Evolutionary conservation across 1,284 basidiomycete genomes (phyloP).

Genomic region (Irpex lacteus): DNA sequence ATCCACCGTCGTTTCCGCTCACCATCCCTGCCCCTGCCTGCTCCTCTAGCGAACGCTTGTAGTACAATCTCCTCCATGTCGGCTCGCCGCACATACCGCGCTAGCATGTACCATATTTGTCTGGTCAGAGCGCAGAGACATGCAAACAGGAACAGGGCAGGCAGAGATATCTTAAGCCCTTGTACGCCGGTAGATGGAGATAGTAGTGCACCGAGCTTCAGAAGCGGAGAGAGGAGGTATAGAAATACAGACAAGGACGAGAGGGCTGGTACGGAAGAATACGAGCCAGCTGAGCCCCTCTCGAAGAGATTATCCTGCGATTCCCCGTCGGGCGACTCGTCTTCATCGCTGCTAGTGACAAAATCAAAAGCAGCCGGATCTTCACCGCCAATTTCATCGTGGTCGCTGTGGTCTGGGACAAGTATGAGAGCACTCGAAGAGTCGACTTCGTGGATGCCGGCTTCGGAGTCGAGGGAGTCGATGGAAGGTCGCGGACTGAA

Average conservation of each 20-base stretch:
- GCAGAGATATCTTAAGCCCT: constrained; percentile 48
- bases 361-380: constrained; percentile 40
- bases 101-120: constrained; percentile 73
- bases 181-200: constrained; percentile 37
- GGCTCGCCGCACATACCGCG: constrained; percentile 60
- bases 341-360: constrained; percentile 39
- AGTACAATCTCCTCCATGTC: constrained; percentile 64
- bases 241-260: constrained; percentile 58
- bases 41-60: constrained; percentile 56
- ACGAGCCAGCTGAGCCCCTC: background rate
- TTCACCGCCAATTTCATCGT: constrained; percentile 24
- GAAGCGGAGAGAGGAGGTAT: constrained; percentile 64
- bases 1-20: constrained; percentile 40
- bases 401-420: constrained; percentile 47
- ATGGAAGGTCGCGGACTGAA: background rate
- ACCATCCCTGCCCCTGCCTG: constrained; percentile 32
- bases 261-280: constrained; percentile 45
- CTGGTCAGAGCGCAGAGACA: constrained; percentile 56
- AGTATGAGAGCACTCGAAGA: constrained; percentile 58
- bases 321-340: constrained; percentile 33
- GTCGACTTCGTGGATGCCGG: constrained; percentile 23
- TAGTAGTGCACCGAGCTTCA: constrained; percentile 67
- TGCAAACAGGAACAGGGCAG: constrained; percentile 52
- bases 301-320: constrained; percentile 41
- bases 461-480: constrained; percentile 22